Percentiles rank a stretch among this genome's conserved stretches.
phyloP scores from a whole-genome alignment of 495 filamentous ascomycete genomes.

The Neurospora sp. region DNA sequence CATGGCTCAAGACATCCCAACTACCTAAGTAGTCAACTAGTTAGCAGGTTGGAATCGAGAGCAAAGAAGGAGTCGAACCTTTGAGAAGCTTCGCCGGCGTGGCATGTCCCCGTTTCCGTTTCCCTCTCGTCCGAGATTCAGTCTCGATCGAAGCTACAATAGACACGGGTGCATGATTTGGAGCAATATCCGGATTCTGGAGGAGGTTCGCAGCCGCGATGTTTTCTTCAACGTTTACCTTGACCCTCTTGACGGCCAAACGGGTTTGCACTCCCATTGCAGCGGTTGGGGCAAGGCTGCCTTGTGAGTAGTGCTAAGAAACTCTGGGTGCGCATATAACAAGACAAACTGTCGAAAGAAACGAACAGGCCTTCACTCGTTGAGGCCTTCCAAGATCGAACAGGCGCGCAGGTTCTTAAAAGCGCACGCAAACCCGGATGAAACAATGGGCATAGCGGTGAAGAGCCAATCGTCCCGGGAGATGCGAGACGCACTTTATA shows the following conservation, averaged over 20 bases:
- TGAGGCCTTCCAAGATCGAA: no score
- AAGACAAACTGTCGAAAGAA: no score
- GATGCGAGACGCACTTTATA: background rate
- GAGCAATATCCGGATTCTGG: background rate
- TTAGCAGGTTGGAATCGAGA: background rate
- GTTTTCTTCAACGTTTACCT: background rate
- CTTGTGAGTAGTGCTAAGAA: background rate
- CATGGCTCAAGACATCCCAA: slow-evolving; percentile 23
- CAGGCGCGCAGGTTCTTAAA: no score
- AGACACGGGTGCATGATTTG: background rate
- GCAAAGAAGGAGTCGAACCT: slow-evolving; percentile 12
- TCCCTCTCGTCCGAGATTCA: background rate
- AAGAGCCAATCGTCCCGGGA: background rate
- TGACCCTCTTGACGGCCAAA: background rate
- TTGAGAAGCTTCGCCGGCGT: slow-evolving; percentile 12
- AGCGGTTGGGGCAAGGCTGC: background rate
- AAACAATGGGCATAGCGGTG: background rate
- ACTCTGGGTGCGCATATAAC: no score
- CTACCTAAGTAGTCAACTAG: background rate
- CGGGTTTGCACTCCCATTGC: background rate
- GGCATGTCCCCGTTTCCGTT: slow-evolving; percentile 5
- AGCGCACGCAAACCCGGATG: no score
- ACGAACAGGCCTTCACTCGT: no score
- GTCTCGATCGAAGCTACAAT: background rate
- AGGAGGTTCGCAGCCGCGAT: background rate